Percentiles rank a stretch among this genome's conserved stretches.
Conservation (phyloP, 2,329 filamentous ascomycete species). For the Juglanconis sp. region DNA sequence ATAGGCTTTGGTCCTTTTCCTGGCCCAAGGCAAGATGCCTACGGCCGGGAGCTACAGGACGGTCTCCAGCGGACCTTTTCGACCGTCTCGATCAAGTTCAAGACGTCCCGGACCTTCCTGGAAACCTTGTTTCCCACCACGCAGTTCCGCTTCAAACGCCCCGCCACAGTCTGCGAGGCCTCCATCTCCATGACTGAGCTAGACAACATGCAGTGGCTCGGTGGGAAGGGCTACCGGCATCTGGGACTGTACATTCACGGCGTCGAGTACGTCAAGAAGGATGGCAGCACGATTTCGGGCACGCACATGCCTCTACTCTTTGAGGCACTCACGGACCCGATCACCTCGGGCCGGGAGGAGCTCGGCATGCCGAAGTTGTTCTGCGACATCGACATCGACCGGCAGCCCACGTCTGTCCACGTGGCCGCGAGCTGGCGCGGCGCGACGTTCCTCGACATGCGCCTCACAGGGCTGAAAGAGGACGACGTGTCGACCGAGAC, state of each 20-base stretch:
- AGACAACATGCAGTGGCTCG: conserved; percentile 32
- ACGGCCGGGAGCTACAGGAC: conserved; percentile 20
- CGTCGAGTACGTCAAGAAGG: conserved; percentile 42
- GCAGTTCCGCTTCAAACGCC: conserved; percentile 38
- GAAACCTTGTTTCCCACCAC: conserved; percentile 44
- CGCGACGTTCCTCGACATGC: conserved; percentile 24
- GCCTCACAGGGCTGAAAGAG: conserved; percentile 19
- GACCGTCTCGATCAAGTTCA: conserved; percentile 48
- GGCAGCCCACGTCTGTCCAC: conserved; percentile 31
- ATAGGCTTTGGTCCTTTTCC: conserved; percentile 45
- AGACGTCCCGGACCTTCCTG: conserved; percentile 45
- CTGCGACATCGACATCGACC: conserved; percentile 36
- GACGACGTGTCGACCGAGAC: conserved; percentile 21
- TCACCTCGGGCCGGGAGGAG: conserved; percentile 51
- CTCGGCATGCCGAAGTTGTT: conserved; percentile 54
- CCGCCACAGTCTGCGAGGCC: conserved; percentile 41
- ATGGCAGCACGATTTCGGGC: conserved; percentile 41
- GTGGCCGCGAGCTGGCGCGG: conserved; percentile 40
- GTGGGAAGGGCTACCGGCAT: conserved; percentile 41
- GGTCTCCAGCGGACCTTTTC: conserved; percentile 31
- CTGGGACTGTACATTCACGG: conserved; percentile 52
- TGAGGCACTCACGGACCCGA: conserved; percentile 50
- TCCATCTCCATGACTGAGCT: conserved; percentile 36
- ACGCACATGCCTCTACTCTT: conserved; percentile 52
- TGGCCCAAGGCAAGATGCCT: conserved; percentile 37